Evolutionary conservation across 2,329 filamentous ascomycete genomes (phyloP).

Genomic region (Phyllosticta citrichinensis): DNA sequence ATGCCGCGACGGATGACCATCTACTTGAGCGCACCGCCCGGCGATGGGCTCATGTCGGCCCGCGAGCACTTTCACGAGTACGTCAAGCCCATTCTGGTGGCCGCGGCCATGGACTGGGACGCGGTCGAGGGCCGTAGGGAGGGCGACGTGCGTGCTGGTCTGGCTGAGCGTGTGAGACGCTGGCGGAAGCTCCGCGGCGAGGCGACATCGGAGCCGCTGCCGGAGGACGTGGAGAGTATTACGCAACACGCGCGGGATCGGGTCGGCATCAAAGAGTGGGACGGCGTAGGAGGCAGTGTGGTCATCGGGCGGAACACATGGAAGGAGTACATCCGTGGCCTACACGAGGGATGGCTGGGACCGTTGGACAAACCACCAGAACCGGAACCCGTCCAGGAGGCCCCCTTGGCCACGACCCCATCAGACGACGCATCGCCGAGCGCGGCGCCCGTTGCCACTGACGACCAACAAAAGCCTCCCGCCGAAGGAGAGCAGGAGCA

Average conservation of each 20-base stretch:
- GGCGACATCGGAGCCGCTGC: slow-evolving; percentile 32
- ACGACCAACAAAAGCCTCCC: slow-evolving; percentile 11
- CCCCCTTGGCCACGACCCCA: slow-evolving; percentile 8
- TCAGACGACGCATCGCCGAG: slow-evolving; percentile 28
- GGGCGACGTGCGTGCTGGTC: slow-evolving; percentile 80
- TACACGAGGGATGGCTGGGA: slow-evolving; percentile 95
- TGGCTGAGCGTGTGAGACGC: slow-evolving; percentile 75
- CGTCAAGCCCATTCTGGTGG: slow-evolving; percentile 82
- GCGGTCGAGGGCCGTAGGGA: slow-evolving; percentile 86
- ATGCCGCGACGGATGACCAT: slow-evolving; percentile 79
- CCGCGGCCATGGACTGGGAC: slow-evolving; percentile 89
- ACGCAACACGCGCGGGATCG: slow-evolving; percentile 54
- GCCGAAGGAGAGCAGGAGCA: slow-evolving; percentile 19
- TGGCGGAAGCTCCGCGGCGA: slow-evolving; percentile 51
- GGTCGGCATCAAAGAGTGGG: slow-evolving; percentile 59
- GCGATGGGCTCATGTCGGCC: slow-evolving; percentile 71
- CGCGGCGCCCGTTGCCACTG: not conserved
- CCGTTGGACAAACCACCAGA: slow-evolving; percentile 56
- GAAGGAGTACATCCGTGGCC: slow-evolving; percentile 90
- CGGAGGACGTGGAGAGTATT: slow-evolving; percentile 48
- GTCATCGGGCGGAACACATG: slow-evolving; percentile 86
- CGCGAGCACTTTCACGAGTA: slow-evolving; percentile 95
- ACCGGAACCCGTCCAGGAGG: slow-evolving; percentile 15
- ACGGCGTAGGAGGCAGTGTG: slow-evolving; percentile 71
- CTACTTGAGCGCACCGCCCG: slow-evolving; percentile 76